These are phyloP conservation scores for Danielia reshetovae DNA, from an alignment of 805 yeast genomes.

Conservation along the genomic window DNA sequence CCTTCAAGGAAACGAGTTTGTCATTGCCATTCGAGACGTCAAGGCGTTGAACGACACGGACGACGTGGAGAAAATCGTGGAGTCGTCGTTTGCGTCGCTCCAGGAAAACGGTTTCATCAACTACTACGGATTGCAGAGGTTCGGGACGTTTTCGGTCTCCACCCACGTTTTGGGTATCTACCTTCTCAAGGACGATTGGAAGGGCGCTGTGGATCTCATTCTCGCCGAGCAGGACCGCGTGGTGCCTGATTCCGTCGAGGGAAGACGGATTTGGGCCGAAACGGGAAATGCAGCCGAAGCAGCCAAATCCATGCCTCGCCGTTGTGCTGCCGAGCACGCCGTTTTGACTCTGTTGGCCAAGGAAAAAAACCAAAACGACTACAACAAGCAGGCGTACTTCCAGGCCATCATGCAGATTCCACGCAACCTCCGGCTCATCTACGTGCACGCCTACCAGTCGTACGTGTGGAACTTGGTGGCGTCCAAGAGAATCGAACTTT, in stretches of 20 bases:
- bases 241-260: slow-evolving; percentile 76
- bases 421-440: slow-evolving; percentile 87
- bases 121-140: slow-evolving; percentile 97
- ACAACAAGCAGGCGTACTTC: slow-evolving; percentile 55
- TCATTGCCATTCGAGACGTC: slow-evolving; percentile 79
- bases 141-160: slow-evolving; percentile 92
- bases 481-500: slow-evolving; percentile 65
- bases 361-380: slow-evolving; percentile 44
- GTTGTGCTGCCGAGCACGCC: slow-evolving; percentile 80
- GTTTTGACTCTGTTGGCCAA: slow-evolving; percentile 59
- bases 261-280: slow-evolving; percentile 77
- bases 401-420: slow-evolving; percentile 87
- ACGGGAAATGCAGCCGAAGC: slow-evolving; percentile 65
- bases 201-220: slow-evolving; percentile 71
- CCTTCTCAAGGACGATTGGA: slow-evolving; percentile 71
- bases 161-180: slow-evolving; percentile 82
- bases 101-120: slow-evolving; percentile 77
- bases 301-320: slow-evolving; percentile 74
- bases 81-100: slow-evolving; percentile 53
- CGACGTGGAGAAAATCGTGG: slow-evolving; percentile 44
- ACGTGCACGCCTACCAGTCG: slow-evolving; percentile 96
- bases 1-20: slow-evolving; percentile 82
- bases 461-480: slow-evolving; percentile 91
- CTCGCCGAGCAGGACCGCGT: slow-evolving; percentile 83
- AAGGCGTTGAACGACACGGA: slow-evolving; percentile 28